Evolutionary conservation across 805 yeast species (phyloP), one percentile per base, ranked within the genome.

Genomic region (Debaryomyces maramus): DNA sequence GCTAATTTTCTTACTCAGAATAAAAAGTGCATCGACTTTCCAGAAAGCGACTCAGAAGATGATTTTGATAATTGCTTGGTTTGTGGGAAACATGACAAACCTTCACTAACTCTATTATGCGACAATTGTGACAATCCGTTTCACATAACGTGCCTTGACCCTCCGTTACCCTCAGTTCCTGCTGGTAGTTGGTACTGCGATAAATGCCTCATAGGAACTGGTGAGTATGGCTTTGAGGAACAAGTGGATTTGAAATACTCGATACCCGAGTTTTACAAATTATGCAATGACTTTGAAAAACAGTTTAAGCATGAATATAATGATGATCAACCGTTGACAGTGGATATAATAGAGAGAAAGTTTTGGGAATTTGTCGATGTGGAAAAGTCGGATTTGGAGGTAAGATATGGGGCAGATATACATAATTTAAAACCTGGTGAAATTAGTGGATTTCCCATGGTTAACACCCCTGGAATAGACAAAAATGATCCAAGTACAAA

Each of bases 201-300:
- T 36, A 76, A 75, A 41, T 90, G 98, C 60, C 66, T 90, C n/a
- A 70, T 85, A 10, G 96, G 96, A 0, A 83, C 87, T 29, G 91
- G 93, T 1, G 89, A 81, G 47, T 90, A 88, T 54, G 96, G 95
- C 0, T 90, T 91, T 58, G 90, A 85, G 47, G 93, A 85, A 47
- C 61, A 61, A 23, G 68, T 72, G 1, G 75, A 81, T 1, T 56
- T 67, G 14, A 64, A 67, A 31, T 83, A 83, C 53, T 67, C 83
- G 0, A 61, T 87, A 11, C 59, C 65, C 0, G 81, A 83, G 41
- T 90, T 89, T 58, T 72, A 76, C 46, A 58, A 72, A 3, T 65
- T 76, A 44, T 82, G 88, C 46, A 59, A 64, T 23, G 64, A 72
- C 17, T 81, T 81, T 50, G 64, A 67, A 7, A 45, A 60, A 7